Conservation (phyloP, 495 filamentous ascomycete genomes). For the Acidiella bohemica region DNA sequence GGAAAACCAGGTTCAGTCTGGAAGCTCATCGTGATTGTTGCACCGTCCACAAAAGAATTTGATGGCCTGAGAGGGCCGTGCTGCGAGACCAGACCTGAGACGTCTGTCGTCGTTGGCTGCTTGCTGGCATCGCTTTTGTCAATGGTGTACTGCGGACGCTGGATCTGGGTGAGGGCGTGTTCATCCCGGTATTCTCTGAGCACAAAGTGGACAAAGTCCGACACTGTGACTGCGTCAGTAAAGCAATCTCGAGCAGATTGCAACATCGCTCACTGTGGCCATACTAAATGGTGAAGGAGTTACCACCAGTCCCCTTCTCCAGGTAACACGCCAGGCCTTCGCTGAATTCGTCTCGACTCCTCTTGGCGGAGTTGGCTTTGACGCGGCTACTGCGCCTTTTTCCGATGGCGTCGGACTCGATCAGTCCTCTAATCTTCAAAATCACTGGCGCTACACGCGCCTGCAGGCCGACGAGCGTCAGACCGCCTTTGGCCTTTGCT, state of each 20-base stretch:
- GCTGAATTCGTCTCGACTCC: slow-evolving; percentile 15
- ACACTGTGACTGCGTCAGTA: too few species aligned
- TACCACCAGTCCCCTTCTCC: slow-evolving; percentile 35
- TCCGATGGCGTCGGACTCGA: slow-evolving; percentile 39
- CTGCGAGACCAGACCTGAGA: slow-evolving; percentile 37
- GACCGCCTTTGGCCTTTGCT: slow-evolving; percentile 28
- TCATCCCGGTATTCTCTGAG: slow-evolving; percentile 12
- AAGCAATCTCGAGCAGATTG: too few species aligned
- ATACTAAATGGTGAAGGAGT: slow-evolving; percentile 39
- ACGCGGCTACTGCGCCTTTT: slow-evolving; percentile 41
- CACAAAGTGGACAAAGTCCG: slow-evolving; percentile 13
- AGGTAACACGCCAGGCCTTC: slow-evolving; percentile 33
- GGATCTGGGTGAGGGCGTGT: slow-evolving; percentile 30
- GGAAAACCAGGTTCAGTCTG: slow-evolving; percentile 39
- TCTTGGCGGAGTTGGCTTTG: slow-evolving; percentile 27
- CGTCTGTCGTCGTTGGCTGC: slow-evolving; percentile 27
- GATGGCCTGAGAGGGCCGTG: slow-evolving; percentile 34
- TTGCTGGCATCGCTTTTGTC: slow-evolving; percentile 19
- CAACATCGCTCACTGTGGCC: slow-evolving; percentile 38
- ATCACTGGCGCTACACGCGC: slow-evolving; percentile 33
- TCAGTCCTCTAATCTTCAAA: slow-evolving; percentile 33
- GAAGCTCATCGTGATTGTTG: slow-evolving; percentile 31
- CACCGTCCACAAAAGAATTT: slow-evolving; percentile 11
- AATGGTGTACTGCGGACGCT: slow-evolving; percentile 32
- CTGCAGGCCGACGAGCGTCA: slow-evolving; percentile 41